Evolutionary conservation across 176 grass and related monocot species (phyloP).

Genomic region (Oryza meridionalis): DNA sequence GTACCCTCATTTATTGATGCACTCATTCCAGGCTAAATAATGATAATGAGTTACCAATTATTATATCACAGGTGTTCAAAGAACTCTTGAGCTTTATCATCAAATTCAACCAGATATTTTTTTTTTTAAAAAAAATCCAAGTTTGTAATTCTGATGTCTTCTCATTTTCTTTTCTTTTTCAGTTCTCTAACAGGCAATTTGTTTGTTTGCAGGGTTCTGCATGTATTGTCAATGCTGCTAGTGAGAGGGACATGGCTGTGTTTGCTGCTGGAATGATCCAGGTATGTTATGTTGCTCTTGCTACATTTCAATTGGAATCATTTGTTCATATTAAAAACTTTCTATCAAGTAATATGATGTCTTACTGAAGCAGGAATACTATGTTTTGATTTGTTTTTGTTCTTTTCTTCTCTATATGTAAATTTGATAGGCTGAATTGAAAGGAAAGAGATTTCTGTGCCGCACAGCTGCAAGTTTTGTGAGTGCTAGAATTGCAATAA

Average conservation of each 20-base stretch:
- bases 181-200: conserved; percentile 33
- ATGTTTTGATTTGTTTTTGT: conserved; percentile 32
- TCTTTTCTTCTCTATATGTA: conserved; percentile 36
- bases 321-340: conserved; percentile 24
- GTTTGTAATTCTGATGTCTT: conserved; percentile 19
- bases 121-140: neutral
- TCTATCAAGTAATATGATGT: conserved; percentile 8
- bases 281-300: conserved; percentile 43
- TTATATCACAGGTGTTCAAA: neutral
- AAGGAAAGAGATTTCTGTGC: conserved; percentile 84
- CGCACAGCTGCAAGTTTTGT: conserved; percentile 99
- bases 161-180: neutral
- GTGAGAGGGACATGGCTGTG: conserved; percentile 85
- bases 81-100: conserved; percentile 1
- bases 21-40: conserved; percentile 29
- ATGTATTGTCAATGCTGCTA: conserved; percentile 88
- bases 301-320: conserved; percentile 25
- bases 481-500: conserved; percentile 90
- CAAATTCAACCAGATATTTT: neutral
- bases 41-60: conserved; percentile 9
- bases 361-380: conserved; percentile 25
- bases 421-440: conserved; percentile 75
- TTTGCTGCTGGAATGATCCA: conserved; percentile 98
- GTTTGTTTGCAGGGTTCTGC: conserved; percentile 71
- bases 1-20: conserved; percentile 16